A percentile compares a stretch with the other conserved stretches of the same genome.
Evolutionary conservation across 1,284 basidiomycete species (phyloP).

Genomic region (Macrocystidia cucumis): DNA sequence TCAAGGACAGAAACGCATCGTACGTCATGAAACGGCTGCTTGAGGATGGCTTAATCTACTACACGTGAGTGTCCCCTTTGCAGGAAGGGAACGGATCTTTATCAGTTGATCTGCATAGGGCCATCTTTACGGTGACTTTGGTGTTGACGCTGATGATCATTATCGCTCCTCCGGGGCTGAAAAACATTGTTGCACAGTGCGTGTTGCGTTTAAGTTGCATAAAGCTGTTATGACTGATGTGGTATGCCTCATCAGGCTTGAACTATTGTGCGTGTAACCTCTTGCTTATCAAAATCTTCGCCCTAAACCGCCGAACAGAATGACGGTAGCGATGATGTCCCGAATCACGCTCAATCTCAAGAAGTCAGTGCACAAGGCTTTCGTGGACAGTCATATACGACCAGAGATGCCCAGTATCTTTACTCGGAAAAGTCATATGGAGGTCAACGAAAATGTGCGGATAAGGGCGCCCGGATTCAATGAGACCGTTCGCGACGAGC

Average conservation of each 20-base stretch:
- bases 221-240: conserved; percentile 3
- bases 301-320: background rate
- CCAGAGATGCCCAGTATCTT: conserved; percentile 16
- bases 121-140: conserved; percentile 34
- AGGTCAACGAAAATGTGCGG: no score
- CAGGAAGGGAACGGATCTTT: background rate
- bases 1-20: conserved; percentile 19
- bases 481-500: no score
- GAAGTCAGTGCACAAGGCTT: conserved; percentile 18
- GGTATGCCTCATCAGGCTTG: conserved; percentile 24
- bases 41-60: conserved; percentile 37
- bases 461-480: no score
- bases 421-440: no score
- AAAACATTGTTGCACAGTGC: conserved; percentile 36
- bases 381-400: conserved; percentile 4
- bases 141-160: conserved; percentile 36
- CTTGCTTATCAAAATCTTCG: background rate
- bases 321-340: conserved; percentile 41
- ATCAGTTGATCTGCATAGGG: conserved; percentile 16
- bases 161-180: conserved; percentile 22
- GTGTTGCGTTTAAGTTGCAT: conserved; percentile 11
- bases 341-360: conserved; percentile 43
- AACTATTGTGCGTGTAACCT: conserved; percentile 35
- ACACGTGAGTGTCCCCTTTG: conserved; percentile 23
- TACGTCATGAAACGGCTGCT: conserved; percentile 29